Conservation (phyloP, 2,329 filamentous ascomycete species). For the Penicillium sp. region DNA sequence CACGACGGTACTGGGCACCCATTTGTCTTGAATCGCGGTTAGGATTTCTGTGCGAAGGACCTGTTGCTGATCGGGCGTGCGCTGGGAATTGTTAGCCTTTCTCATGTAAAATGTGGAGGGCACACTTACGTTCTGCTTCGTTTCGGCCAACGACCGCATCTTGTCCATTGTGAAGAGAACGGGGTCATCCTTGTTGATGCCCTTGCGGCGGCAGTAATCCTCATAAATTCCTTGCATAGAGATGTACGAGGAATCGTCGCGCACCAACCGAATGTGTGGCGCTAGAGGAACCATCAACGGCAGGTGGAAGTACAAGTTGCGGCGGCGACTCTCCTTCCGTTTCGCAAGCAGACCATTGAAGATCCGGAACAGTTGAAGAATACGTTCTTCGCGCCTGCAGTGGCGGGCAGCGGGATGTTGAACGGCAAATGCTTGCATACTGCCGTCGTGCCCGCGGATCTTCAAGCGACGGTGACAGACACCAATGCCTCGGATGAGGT, state of each 20-base stretch:
- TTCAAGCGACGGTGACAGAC: slow-evolving; percentile 89
- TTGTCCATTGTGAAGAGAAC: slow-evolving; percentile 95
- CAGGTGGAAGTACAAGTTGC: slow-evolving; percentile 93
- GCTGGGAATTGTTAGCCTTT: slow-evolving; percentile 35
- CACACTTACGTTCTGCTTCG: slow-evolving; percentile 54
- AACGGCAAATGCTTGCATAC: slow-evolving; percentile 92
- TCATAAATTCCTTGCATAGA: slow-evolving; percentile 94
- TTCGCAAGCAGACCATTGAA: slow-evolving; percentile 90
- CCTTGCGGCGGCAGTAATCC: slow-evolving; percentile 85
- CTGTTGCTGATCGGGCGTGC: slow-evolving; percentile 63
- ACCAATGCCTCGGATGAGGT: slow-evolving; percentile 84
- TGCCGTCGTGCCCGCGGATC: slow-evolving; percentile 96
- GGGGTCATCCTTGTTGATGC: slow-evolving; percentile 90
- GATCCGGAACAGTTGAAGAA: slow-evolving; percentile 93
- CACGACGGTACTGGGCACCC: slow-evolving; percentile 77
- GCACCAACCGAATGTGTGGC: slow-evolving; percentile 89
- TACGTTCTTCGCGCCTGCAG: slow-evolving; percentile 89
- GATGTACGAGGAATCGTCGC: slow-evolving; percentile 92
- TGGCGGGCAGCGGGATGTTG: slow-evolving; percentile 93
- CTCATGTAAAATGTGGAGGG: not conserved
- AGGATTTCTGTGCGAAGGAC: slow-evolving; percentile 86
- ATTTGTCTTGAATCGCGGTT: slow-evolving; percentile 88
- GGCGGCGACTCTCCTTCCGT: slow-evolving; percentile 89
- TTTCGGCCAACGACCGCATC: slow-evolving; percentile 71
- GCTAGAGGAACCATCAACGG: slow-evolving; percentile 94